A percentile compares a stretch with the other conserved stretches of the same genome.
Conservation (phyloP, 2,329 filamentous ascomycete genomes). For the Chalaropsis thielavioides region DNA sequence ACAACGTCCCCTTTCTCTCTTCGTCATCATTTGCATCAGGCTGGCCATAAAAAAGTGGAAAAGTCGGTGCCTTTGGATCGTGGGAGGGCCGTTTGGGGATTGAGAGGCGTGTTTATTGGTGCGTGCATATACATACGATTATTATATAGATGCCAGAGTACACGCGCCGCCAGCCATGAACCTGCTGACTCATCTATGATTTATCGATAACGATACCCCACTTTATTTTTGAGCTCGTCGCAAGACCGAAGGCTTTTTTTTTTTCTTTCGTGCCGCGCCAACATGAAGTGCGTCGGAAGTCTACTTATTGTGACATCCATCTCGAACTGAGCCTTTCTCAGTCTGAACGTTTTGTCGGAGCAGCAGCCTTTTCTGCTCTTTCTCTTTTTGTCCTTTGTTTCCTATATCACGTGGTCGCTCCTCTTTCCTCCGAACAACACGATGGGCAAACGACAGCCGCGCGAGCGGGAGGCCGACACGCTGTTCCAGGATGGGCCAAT, state of each 20-base stretch:
- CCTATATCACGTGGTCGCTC: neutral
- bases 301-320: neutral
- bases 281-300: neutral
- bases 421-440: neutral
- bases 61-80: too few species aligned
- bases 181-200: conserved; percentile 10
- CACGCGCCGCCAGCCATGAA: too few species aligned
- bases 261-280: neutral
- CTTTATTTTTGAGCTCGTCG: conserved; percentile 16
- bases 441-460: conserved; percentile 34
- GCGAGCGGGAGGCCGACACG: conserved; percentile 28
- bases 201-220: conserved; percentile 15
- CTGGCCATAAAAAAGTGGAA: neutral
- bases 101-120: too few species aligned
- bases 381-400: neutral
- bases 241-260: conserved; percentile 14
- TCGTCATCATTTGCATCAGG: neutral
- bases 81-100: too few species aligned
- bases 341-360: neutral
- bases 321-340: neutral
- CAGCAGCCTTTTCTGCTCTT: neutral
- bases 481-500: conserved; percentile 23
- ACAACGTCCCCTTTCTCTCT: neutral
- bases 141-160: too few species aligned
- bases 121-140: too few species aligned